Evolutionary conservation across 352 stramenopile genomes (phyloP).

Genomic region (Aphanomyces euteiches): DNA sequence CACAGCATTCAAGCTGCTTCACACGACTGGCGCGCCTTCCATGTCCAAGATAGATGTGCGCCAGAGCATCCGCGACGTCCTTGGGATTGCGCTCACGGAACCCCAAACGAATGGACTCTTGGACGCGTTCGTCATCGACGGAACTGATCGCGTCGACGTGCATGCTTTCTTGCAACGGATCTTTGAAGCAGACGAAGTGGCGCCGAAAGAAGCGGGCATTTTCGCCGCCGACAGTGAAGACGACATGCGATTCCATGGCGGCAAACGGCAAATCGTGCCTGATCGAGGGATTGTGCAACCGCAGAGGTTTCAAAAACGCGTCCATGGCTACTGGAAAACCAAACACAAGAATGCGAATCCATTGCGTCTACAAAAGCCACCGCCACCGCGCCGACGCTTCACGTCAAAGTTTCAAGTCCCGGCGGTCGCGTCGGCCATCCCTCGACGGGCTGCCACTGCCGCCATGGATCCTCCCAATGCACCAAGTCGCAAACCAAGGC

Average conservation of each 20-base stretch:
- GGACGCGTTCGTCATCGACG: conserved; percentile 53
- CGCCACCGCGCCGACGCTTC: background rate
- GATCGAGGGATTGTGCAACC: background rate
- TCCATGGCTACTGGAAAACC: background rate
- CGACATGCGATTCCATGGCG: background rate
- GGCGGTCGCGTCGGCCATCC: background rate
- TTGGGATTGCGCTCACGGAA: conserved; percentile 74
- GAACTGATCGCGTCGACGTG: conserved; percentile 68
- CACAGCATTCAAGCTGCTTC: conserved; percentile 77
- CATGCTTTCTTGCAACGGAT: conserved; percentile 74
- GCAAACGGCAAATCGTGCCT: conserved; percentile 13
- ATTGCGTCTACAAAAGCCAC: conserved; percentile 8
- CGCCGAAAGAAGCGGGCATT: conserved; percentile 44
- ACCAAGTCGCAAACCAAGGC: no score
- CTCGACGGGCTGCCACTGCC: background rate
- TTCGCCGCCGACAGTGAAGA: conserved; percentile 8
- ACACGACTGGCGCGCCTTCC: conserved; percentile 54
- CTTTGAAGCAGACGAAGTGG: conserved; percentile 53
- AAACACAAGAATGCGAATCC: conserved; percentile 17
- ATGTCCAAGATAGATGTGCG: conserved; percentile 68
- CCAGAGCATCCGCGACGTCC: conserved; percentile 73
- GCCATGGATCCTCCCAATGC: no score
- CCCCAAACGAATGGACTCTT: conserved; percentile 68
- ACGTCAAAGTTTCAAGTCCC: conserved; percentile 19
- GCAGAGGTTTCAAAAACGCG: conserved; percentile 9